These are phyloP conservation scores for Lodderomyces margitis DNA, from an alignment of 1,139 yeast species.

Conservation along the genomic window DNA sequence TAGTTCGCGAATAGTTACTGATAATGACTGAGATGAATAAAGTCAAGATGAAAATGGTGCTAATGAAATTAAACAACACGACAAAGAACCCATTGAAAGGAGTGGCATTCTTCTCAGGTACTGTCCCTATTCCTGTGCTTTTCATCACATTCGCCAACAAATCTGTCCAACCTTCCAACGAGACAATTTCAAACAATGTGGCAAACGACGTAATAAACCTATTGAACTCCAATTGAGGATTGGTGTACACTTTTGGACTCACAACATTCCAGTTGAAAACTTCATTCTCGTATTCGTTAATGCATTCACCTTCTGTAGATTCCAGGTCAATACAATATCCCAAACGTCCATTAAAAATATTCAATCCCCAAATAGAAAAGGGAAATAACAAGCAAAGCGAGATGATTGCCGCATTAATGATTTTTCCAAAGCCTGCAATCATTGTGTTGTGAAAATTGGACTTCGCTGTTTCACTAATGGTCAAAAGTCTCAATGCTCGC, in stretches of 20 bases:
- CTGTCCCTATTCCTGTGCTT: conserved; percentile 69
- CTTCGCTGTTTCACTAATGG: conserved; percentile 76
- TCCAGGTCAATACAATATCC: conserved; percentile 70
- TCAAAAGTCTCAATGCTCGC: conserved; percentile 79
- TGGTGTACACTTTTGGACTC: conserved; percentile 67
- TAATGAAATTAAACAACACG: conserved; percentile 71
- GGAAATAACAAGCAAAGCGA: conserved; percentile 79
- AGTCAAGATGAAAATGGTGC: conserved; percentile 82
- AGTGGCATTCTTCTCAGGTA: conserved; percentile 53
- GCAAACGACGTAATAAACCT: conserved; percentile 63
- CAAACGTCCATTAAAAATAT: conserved; percentile 71
- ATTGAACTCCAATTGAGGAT: conserved; percentile 69
- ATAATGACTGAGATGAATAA: conserved; percentile 88
- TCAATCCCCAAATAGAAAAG: conserved; percentile 88
- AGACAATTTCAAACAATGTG: conserved; percentile 75
- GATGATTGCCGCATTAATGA: conserved; percentile 71
- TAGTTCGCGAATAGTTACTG: conserved; percentile 74
- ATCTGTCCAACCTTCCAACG: conserved; percentile 95
- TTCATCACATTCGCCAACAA: conserved; percentile 65
- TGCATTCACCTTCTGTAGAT: conserved; percentile 43
- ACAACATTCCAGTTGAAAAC: conserved; percentile 78
- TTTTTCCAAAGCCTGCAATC: conserved; percentile 75
- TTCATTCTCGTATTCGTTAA: conserved; percentile 55
- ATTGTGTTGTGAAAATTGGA: conserved; percentile 78
- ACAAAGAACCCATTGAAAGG: conserved; percentile 75